These are phyloP conservation scores for Candida alai DNA, from an alignment of 805 yeast species.

Conservation along the genomic window DNA sequence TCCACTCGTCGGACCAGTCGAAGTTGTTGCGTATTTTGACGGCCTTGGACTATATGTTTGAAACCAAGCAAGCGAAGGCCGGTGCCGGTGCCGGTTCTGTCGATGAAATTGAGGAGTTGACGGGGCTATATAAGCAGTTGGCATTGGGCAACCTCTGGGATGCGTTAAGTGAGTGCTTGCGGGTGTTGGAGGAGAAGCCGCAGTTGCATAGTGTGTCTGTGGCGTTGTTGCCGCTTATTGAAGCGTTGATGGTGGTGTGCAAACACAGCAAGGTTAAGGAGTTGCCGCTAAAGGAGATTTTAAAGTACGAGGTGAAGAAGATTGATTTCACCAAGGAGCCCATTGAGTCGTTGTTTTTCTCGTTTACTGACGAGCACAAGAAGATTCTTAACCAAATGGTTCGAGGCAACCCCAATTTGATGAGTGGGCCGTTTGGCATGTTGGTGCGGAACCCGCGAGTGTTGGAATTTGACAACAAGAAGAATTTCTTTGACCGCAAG, in stretches of 20 bases:
- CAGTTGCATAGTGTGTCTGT: constrained; percentile 58
- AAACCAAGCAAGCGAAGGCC: constrained; percentile 27
- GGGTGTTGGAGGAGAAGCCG: constrained; percentile 56
- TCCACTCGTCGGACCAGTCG: constrained; percentile 82
- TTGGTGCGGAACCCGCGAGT: constrained; percentile 84
- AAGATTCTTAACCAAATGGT: constrained; percentile 89
- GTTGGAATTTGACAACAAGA: constrained; percentile 90
- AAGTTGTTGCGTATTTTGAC: constrained; percentile 81
- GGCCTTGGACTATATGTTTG: constrained; percentile 80
- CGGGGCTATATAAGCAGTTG: constrained; percentile 59
- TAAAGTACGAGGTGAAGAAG: constrained; percentile 59
- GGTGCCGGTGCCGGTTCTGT: constrained; percentile 4
- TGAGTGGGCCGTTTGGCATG: constrained; percentile 94
- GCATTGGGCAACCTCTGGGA: constrained; percentile 82
- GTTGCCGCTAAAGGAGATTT: constrained; percentile 43
- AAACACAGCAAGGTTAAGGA: constrained; percentile 71
- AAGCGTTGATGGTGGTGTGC: constrained; percentile 93
- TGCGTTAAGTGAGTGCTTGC: constrained; percentile 69
- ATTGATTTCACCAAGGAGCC: constrained; percentile 72
- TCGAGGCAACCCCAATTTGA: constrained; percentile 80
- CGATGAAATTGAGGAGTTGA: constrained; percentile 46
- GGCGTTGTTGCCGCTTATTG: constrained; percentile 79
- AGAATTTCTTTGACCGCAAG: constrained; percentile 75
- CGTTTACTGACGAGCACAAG: constrained; percentile 86
- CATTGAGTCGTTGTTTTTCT: constrained; percentile 71